These are phyloP conservation scores for Tolypocladium pustulatum DNA, from an alignment of 2,329 filamentous ascomycete genomes.

Conservation along the genomic window DNA sequence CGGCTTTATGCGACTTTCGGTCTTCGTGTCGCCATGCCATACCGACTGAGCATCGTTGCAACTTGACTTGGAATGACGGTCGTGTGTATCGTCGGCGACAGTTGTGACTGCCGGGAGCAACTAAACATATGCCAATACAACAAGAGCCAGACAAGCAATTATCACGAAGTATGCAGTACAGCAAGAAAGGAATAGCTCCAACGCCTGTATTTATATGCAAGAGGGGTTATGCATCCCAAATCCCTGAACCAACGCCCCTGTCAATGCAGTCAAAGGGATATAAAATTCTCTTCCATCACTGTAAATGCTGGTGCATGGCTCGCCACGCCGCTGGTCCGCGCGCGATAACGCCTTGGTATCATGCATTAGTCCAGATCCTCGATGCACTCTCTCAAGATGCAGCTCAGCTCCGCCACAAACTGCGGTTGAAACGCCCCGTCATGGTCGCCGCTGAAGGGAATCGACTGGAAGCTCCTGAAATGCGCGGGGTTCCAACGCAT, in stretches of 20 bases:
- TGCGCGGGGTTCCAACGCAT: conserved; percentile 11
- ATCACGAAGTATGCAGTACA: not conserved
- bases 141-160: not conserved
- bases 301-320: not conserved
- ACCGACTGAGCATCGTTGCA: not conserved
- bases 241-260: not conserved
- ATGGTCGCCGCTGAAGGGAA: conserved; percentile 12
- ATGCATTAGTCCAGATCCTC: conserved; percentile 5
- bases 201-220: not conserved
- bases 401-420: conserved; percentile 10
- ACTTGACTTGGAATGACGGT: no score
- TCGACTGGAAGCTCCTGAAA: conserved; percentile 9
- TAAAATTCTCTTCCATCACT: not conserved
- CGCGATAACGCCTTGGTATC: not conserved
- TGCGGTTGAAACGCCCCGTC: conserved; percentile 12
- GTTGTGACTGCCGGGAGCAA: no score
- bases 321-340: not conserved
- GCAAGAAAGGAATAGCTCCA: not conserved
- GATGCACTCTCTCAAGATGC: conserved; percentile 8
- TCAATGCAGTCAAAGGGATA: not conserved
- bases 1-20: not conserved
- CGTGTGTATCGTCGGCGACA: no score
- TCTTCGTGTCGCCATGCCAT: not conserved
- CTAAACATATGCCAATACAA: not conserved
- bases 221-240: not conserved